phyloP scores from a whole-genome alignment of 2,329 filamentous ascomycete species.

The Fusarium beomiforme region DNA sequence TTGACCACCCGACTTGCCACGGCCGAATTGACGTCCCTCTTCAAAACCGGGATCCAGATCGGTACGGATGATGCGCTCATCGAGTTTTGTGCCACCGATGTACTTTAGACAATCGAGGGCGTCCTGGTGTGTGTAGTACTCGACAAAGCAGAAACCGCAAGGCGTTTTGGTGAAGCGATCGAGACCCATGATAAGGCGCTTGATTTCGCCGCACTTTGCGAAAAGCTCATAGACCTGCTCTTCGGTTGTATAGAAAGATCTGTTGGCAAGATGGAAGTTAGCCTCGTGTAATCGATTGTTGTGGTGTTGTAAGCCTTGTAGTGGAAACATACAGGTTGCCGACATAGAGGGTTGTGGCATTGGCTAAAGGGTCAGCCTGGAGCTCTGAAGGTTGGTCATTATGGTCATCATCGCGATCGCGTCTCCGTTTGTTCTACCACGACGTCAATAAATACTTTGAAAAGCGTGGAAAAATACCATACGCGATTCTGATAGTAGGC shows the following conservation, averaged over 20 bases:
- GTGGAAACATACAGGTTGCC: conserved; percentile 78
- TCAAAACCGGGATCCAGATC: conserved; percentile 96
- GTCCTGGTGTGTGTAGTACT: conserved; percentile 98
- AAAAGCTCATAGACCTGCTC: conserved; percentile 99
- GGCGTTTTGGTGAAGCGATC: conserved; percentile 98
- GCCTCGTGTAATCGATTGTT: neutral
- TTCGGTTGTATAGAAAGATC: conserved; percentile 97
- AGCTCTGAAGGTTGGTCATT: conserved; percentile 60
- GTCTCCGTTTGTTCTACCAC: conserved; percentile 75
- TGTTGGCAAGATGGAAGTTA: conserved; percentile 48
- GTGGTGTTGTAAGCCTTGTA: neutral
- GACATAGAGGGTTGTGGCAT: conserved; percentile 96
- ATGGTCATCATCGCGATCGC: conserved; percentile 68
- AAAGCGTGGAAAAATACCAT: conserved; percentile 44
- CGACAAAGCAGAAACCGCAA: conserved; percentile 99
- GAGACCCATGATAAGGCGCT: conserved; percentile 96
- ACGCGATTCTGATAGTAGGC: conserved; percentile 91
- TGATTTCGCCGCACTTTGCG: conserved; percentile 96
- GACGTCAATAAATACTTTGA: conserved; percentile 2
- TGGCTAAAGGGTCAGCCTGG: conserved; percentile 74
- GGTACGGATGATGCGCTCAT: conserved; percentile 95
- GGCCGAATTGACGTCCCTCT: conserved; percentile 94
- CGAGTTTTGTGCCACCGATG: conserved; percentile 95
- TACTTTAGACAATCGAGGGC: conserved; percentile 99
- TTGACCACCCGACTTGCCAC: conserved; percentile 95